Evolutionary conservation across 495 filamentous ascomycete genomes (phyloP).

Genomic region (Penicillium subrubescens): DNA sequence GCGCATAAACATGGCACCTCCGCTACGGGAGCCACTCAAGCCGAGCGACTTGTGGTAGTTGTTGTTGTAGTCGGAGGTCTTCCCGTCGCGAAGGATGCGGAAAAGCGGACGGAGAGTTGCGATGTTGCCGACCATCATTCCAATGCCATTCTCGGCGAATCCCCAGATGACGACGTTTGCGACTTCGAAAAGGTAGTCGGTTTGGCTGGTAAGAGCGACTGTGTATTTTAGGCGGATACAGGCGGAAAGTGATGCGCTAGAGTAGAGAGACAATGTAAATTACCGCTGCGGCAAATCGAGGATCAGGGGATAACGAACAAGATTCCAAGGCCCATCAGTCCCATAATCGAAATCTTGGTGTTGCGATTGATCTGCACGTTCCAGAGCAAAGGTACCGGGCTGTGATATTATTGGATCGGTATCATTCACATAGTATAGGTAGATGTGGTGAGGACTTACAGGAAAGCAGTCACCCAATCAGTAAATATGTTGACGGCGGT

Average conservation of each 20-base stretch:
- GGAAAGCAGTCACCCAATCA: not conserved
- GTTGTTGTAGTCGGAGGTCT: not conserved
- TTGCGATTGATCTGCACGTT: not conserved
- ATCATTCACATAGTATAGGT: not conserved
- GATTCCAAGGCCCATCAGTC: not conserved
- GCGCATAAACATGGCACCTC: not conserved
- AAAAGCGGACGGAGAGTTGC: conserved; percentile 33
- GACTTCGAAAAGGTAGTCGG: not conserved
- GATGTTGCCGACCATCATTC: conserved; percentile 32
- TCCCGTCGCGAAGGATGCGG: not conserved
- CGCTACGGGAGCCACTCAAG: not conserved
- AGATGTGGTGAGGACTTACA: not conserved
- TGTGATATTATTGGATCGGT: not conserved
- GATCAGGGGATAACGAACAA: not conserved
- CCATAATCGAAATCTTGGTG: not conserved
- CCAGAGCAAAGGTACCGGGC: not conserved
- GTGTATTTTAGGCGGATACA: not conserved
- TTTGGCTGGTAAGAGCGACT: not conserved
- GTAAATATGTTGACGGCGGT: not conserved
- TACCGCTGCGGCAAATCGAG: not conserved
- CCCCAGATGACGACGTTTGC: conserved; percentile 29
- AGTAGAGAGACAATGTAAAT: not conserved
- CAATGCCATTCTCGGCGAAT: conserved; percentile 32
- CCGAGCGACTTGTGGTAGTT: not conserved
- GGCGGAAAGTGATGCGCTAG: not conserved